Base-by-base conservation (phyloP, 768 basidiomycete species). In the Boletus rufocinnamomeus region DNA sequence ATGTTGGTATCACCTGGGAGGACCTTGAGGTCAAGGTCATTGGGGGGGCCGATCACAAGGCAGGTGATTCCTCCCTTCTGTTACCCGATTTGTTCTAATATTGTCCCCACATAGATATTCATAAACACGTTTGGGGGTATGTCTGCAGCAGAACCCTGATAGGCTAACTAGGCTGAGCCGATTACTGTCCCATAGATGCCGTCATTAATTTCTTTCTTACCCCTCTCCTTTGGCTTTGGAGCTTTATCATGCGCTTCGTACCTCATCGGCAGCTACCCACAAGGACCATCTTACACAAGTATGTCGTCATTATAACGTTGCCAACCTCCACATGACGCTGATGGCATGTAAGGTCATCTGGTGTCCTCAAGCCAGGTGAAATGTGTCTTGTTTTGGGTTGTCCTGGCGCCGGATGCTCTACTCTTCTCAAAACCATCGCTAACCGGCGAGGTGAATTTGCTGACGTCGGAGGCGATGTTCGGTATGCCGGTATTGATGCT, bases 361-460 rank as follows among this genome's bases (percentile, higher is more conserved):
- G 91, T 41, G 76, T 86, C 19, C 73, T 92, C 41, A 86, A 88
- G 61, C 83, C 89, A 0, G 86, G 91, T 19, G 88, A 95, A 78
- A 94, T 95, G 92, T 87, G 91, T 67, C 81, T 93, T 7, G 91
- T 90, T 23, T 78, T 91, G 14, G 93, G 93, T 21, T 86, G 90
- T 54, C 93, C 93, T 5, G 89, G 88, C 1, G 82, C 90, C 6
- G 93, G 93, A 35, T 95, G 94, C 69, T 84, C 87, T 1, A 90
- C 94, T 0, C 93, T 96, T 75, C 79, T 96, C 23, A 93, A 92
- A 73, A 74, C 85, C 0, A 87, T 96, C 58, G 83, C 94, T 21
- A 93, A 95, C 69, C 81, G 86, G 59, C 81, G 90, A 4, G 77
- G 76, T 9, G 88, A 82, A 14, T 95, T 83, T 68, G 78, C 83